These are phyloP conservation scores for Phlebopus sp. DNA, from an alignment of 1,284 basidiomycete species.

Conservation along the genomic window DNA sequence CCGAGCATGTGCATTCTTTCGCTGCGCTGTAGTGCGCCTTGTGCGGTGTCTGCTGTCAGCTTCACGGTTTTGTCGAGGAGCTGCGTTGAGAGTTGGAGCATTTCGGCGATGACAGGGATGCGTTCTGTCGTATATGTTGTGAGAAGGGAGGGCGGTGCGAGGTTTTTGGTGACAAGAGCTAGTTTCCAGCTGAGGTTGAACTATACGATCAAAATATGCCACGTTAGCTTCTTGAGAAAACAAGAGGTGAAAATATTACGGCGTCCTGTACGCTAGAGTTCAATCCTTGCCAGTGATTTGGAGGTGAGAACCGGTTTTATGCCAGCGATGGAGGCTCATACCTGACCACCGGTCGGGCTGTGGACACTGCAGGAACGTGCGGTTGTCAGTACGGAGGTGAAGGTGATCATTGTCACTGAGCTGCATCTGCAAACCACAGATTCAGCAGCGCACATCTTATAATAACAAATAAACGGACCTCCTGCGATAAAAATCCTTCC, in stretches of 20 bases:
- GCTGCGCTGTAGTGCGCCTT: conserved; percentile 9
- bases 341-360: conserved; percentile 21
- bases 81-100: conserved; percentile 18
- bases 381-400: background rate
- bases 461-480: conserved; percentile 27
- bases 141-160: conserved; percentile 21
- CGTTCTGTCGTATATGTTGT: conserved; percentile 27
- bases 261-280: conserved; percentile 28
- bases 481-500: conserved; percentile 37
- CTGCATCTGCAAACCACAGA: conserved; percentile 1
- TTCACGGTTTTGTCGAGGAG: background rate
- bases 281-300: too few relatives aligned
- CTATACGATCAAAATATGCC: conserved; percentile 5
- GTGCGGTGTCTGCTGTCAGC: background rate
- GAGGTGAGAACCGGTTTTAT: too few relatives aligned
- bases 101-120: conserved; percentile 29
- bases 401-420: conserved; percentile 3
- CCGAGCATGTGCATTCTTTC: conserved; percentile 29
- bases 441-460: too few relatives aligned
- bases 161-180: conserved; percentile 25
- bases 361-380: conserved; percentile 4
- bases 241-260: background rate
- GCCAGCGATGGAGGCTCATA: too few relatives aligned
- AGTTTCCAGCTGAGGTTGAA: conserved; percentile 35
- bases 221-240: too few relatives aligned